Base-by-base conservation (phyloP, 129 eudicot genomes). In the Apium graveolens region DNA sequence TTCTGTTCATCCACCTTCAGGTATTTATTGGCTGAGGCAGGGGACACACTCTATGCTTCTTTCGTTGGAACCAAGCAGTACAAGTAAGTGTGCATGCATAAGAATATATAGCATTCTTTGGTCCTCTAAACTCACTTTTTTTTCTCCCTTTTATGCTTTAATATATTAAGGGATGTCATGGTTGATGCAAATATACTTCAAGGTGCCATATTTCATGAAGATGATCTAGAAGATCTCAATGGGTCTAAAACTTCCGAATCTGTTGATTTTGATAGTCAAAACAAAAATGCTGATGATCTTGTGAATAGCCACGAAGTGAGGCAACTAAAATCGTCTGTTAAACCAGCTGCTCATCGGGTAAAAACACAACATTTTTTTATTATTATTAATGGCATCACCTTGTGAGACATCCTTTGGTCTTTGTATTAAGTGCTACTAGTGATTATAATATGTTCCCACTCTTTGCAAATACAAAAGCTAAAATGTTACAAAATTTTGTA, bases 261-360 rank as follows among this genome's bases (percentile, higher is more conserved):
- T 5, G 77, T 75, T 43, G 60, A 75, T 68, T 57, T 39, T 77
- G 88, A 86, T 7, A 73, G 78, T 51, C 87, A 83, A 78, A 84
- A 78, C 79, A 84, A 77, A 79, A 76, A 62, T 70, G 76, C 79
- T 48, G 96, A 79, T 70, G 85, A 76, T 85, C 71, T 76, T 82
- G 73, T 87, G 4, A 91, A 81, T 72, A 78, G 79, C 44, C 75
- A 85, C 65, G 97, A 87, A 81, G 44, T 86, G 45, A 90, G 87
- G 69, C 96, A 87, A 86, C 82, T 86, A 37, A 89, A 51, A n/a
- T 70, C 83, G 48, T 86, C 87, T 63, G 83, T 86, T 35, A 96
- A 88, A 82, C 99, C 99, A 76, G 99, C 99, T 76, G 99, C 87
- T 89, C 99, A 96, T 86, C 87, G 97, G 87, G 99, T 96, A 92